Base-by-base conservation (phyloP, 2,329 filamentous ascomycete species). In the Scytalidium lignicola region DNA sequence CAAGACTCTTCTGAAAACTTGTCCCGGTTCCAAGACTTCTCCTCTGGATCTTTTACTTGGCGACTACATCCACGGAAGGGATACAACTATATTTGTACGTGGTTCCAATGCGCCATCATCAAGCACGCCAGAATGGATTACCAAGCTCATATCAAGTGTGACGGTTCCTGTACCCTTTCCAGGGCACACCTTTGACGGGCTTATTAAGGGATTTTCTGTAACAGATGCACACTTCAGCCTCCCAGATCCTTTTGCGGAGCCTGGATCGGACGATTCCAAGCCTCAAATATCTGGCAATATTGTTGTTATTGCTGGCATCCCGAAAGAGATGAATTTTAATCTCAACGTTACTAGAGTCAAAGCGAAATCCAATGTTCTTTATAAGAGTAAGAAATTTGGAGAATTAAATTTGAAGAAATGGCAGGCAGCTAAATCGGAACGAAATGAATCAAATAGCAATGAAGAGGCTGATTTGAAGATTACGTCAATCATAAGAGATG, bases 161-260 rank as follows among this genome's bases (percentile, higher is more conserved):
- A 91, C 85, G 0, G 76, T 97, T 1, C 90, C 91, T 2, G 73
- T 97, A 6, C 86, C 90, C 5, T 87, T 97, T 54, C 88, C 90
- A 0, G 90, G 90, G 4, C 82, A 84, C 51, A 84, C 84, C 0
- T 85, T 96, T 59, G 90, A 90, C 56, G 83, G 87, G 55, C 71
- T 96, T 15, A 86, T 99, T 63, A 86, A 85, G 58, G 92, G 93
- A 58, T 96, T 97, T 64, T 87, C 90, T 19, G 72, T 97, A 56
- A 82, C 83, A 2, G 80, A 96, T 62, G 89, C 95, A 39, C 83
- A 95, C 60, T 96, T 99, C 66, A 82, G 80, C 44, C 72, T 99
- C 42, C 93, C 93, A 0, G 82, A 90, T 59, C 86, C 88, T 1
- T 80, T 85, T 59, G 88, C 90, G 2, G 83, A 90, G 17, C 88